phyloP scores from a whole-genome alignment of 2,329 filamentous ascomycete genomes.

The Beauveria bassiana region DNA sequence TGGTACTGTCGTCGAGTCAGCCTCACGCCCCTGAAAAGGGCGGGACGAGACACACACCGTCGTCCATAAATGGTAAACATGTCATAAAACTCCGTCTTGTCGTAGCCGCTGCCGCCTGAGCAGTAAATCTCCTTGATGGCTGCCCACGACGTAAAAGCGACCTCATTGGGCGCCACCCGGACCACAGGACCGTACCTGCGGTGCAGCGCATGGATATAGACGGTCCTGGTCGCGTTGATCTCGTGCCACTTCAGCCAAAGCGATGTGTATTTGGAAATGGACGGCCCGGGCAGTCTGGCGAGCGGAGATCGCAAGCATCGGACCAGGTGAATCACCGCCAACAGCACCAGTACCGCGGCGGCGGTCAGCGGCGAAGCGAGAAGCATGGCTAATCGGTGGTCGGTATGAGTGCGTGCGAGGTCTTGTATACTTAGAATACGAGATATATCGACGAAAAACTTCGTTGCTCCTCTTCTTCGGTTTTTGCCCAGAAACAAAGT shows the following conservation, averaged over 20 bases:
- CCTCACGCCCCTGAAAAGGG: neutral
- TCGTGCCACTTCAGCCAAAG: conserved; percentile 48
- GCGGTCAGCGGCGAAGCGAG: conserved; percentile 23
- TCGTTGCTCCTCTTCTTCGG: no score
- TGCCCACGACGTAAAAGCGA: conserved; percentile 47
- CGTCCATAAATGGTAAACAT: conserved; percentile 51
- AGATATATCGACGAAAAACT: no score
- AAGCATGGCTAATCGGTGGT: neutral
- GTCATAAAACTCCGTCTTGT: conserved; percentile 58
- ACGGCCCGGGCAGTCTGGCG: conserved; percentile 40
- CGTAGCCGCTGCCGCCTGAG: conserved; percentile 53
- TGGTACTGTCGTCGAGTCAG: conserved; percentile 34
- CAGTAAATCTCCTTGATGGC: conserved; percentile 58
- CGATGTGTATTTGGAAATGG: conserved; percentile 40
- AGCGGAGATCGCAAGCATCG: conserved; percentile 26
- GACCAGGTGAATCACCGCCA: conserved; percentile 20
- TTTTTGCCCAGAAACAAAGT: no score
- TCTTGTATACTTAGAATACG: no score
- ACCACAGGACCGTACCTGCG: conserved; percentile 48
- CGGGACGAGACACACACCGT: conserved; percentile 31
- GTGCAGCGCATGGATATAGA: conserved; percentile 50
- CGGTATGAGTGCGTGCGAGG: neutral
- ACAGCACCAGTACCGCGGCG: conserved; percentile 17
- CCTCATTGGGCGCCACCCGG: conserved; percentile 49
- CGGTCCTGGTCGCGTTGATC: conserved; percentile 42